Evolutionary conservation across 2,329 filamentous ascomycete genomes (phyloP), one percentile per base, ranked within the genome.

Genomic region (Exserohilum rostratum): DNA sequence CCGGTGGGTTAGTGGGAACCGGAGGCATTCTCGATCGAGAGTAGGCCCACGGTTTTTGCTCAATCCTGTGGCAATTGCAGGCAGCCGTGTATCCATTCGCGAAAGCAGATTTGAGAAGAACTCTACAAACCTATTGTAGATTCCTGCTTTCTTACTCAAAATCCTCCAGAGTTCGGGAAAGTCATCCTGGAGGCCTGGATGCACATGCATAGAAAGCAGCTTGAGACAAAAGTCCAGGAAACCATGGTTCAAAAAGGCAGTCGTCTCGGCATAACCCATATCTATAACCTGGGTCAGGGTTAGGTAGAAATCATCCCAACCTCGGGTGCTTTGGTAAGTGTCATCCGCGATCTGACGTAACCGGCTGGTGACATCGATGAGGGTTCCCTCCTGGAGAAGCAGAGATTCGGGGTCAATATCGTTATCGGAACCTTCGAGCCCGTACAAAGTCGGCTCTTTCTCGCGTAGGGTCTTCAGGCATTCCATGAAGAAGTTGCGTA

Each of bases 261-360:
- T 67, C 7, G 60, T 69, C 40, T 75, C 73, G 1, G 64, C 25
- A 30, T 62, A 51, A 4, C 72, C 71, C 60, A 73, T 58, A 25
- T 67, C 61, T 18, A 58, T 59, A 3, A 75, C 20, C 33, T 73
- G 66, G 33, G 57, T 69, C 12, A 75, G 45, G 9, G 67, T 66
- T 29, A 69, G 51, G 40, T 74, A 75, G 40, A 71, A 60, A 44
- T 76, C 73, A 34, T 76, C 72, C 73, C 73, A 76, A 18, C 66
- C 71, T 18, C 68, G 68, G 12, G 60, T 40, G 44, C 55, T 52
- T 31, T 62, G 51, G 10, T 55, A 59, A 4, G 64, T 68, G n/a
- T 67, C 57, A n/a, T 66, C 52, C 13, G 62, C 65, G n/a, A 69
- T 58, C 2, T 42, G 34, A 17, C 60, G 54, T 7, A 75, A 49